Evolutionary conservation across 208 protist species (phyloP).

Genomic region (Crithidia sp.): DNA sequence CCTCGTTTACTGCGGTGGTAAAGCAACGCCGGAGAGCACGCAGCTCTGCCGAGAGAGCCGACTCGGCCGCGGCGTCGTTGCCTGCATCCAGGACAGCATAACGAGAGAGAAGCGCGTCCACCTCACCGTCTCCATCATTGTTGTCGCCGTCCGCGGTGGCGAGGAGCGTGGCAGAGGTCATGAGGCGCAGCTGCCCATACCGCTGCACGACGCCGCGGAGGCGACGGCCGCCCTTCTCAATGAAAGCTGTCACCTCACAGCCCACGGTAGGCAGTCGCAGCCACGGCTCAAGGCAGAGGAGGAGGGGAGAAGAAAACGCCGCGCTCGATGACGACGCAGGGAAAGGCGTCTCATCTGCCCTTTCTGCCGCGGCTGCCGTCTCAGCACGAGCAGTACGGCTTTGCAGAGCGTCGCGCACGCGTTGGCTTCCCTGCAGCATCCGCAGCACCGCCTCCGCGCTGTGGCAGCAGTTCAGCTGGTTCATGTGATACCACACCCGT

Average conservation of each 20-base stretch:
- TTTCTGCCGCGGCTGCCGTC: not conserved
- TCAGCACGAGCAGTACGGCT: not conserved
- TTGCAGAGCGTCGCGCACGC: slow-evolving; percentile 44
- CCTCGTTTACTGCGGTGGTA: slow-evolving; percentile 31
- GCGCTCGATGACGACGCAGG: not conserved
- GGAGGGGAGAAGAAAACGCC: slow-evolving; percentile 18
- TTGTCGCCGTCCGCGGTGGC: not conserved
- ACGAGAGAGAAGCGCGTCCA: slow-evolving; percentile 27
- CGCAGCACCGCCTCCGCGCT: slow-evolving; percentile 53
- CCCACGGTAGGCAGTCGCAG: slow-evolving; percentile 79
- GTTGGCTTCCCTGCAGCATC: slow-evolving; percentile 50
- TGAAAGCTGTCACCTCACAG: slow-evolving; percentile 64
- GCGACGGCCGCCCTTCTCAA: slow-evolving; percentile 57
- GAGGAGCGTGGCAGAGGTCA: slow-evolving; percentile 71
- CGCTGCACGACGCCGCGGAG: slow-evolving; percentile 78
- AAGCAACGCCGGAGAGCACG: slow-evolving; percentile 36
- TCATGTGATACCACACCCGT: slow-evolving; percentile 70
- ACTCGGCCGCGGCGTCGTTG: slow-evolving; percentile 59
- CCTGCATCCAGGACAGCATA: slow-evolving; percentile 50
- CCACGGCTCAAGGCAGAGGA: slow-evolving; percentile 72
- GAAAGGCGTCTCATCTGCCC: no score
- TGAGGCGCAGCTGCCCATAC: slow-evolving; percentile 69
- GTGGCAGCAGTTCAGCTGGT: slow-evolving; percentile 72
- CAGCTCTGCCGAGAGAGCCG: slow-evolving; percentile 49
- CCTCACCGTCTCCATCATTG: not conserved